phyloP scores from a whole-genome alignment of 164 flowering plant species.

The Euptelea pleiosperma region DNA sequence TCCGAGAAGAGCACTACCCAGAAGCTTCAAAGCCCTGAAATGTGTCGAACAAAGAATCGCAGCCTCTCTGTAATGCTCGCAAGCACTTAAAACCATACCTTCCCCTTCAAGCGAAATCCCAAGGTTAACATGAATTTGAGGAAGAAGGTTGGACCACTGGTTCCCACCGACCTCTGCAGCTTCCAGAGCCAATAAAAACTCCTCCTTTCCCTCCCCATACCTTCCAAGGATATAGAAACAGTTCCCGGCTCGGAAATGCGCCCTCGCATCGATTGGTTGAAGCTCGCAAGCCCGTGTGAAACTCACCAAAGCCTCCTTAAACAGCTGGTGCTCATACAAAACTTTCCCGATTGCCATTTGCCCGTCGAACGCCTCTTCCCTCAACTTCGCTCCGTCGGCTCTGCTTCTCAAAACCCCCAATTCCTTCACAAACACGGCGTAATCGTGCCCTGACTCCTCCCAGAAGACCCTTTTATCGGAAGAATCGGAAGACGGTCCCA shows the following conservation, averaged over 20 bases:
- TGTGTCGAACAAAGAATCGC: constrained; percentile 94
- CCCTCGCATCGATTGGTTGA: constrained; percentile 84
- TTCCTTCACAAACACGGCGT: constrained; percentile 65
- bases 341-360: constrained; percentile 97
- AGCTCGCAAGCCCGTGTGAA: constrained; percentile 91
- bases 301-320: constrained; percentile 75
- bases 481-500: constrained; percentile 71
- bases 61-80: constrained; percentile 98
- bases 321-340: constrained; percentile 79
- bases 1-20: constrained; percentile 97
- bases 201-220: constrained; percentile 68
- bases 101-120: constrained; percentile 94
- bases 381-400: constrained; percentile 77
- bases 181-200: constrained; percentile 73
- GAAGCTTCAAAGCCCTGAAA: constrained; percentile 89
- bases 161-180: constrained; percentile 92
- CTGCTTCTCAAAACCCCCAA: constrained; percentile 67
- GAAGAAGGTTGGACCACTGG: constrained; percentile 85
- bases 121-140: constrained; percentile 94
- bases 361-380: constrained; percentile 92
- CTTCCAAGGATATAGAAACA: constrained; percentile 65
- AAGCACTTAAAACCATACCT: constrained; percentile 93
- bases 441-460: constrained; percentile 82
- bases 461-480: constrained; percentile 66
- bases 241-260: constrained; percentile 90